Evolutionary conservation across 768 basidiomycete genomes (phyloP).

Genomic region (Mycena olivaceomarginata): DNA sequence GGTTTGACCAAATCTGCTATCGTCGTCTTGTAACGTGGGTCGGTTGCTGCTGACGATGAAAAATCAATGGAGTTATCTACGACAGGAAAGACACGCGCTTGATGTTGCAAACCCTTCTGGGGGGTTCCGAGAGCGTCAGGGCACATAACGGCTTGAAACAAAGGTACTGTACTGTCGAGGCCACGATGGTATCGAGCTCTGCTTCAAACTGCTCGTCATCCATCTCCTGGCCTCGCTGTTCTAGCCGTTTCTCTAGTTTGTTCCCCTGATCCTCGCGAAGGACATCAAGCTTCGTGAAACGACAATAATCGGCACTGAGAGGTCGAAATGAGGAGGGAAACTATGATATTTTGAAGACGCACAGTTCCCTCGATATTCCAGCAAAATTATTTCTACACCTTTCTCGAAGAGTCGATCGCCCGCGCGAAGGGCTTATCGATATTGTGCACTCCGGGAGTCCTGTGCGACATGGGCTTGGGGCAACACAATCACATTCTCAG

Average conservation of each 20-base stretch:
- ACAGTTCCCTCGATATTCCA: not conserved
- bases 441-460: no score
- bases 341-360: not conserved
- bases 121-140: not conserved
- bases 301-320: not conserved
- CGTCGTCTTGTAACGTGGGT: slow-evolving; percentile 6
- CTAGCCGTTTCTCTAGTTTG: slow-evolving; percentile 7
- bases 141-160: slow-evolving; percentile 10
- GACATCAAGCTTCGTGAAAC: slow-evolving; percentile 25
- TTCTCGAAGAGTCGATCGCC: slow-evolving; percentile 17
- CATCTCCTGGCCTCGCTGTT: not conserved
- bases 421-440: no score
- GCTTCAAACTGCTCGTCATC: not conserved
- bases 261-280: not conserved
- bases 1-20: no score
- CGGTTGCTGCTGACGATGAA: not conserved
- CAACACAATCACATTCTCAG: no score
- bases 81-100: not conserved
- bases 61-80: not conserved
- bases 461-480: no score
- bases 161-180: not conserved
- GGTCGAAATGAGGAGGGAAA: not conserved
- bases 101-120: slow-evolving; percentile 12
- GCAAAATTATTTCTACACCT: slow-evolving; percentile 20
- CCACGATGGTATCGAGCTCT: not conserved